Percentiles rank a stretch among this genome's conserved stretches.
Evolutionary conservation across 768 basidiomycete species (phyloP).

Genomic region (Suillus sp.): DNA sequence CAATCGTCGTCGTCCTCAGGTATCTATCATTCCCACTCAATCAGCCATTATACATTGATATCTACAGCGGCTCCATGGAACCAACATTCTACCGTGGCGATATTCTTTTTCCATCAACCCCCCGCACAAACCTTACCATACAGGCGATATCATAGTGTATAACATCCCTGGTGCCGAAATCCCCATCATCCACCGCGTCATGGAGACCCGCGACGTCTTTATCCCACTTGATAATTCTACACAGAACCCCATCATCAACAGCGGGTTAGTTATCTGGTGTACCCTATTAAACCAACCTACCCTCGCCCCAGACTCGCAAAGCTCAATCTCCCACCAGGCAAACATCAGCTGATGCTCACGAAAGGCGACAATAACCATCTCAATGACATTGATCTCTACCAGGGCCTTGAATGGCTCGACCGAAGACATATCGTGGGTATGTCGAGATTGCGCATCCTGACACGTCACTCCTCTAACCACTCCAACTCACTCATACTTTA

Average conservation of each 20-base stretch:
- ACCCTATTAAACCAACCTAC: too few relatives aligned
- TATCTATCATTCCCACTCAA: slow-evolving; percentile 33
- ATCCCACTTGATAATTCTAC: slow-evolving; percentile 36
- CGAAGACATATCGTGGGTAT: slow-evolving; percentile 81
- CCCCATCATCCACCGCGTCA: slow-evolving; percentile 93
- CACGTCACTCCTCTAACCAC: not conserved
- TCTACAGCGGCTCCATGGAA: slow-evolving; percentile 86
- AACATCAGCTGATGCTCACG: slow-evolving; percentile 77
- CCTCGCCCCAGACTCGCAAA: not conserved
- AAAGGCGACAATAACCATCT: slow-evolving; percentile 96
- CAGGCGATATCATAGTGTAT: slow-evolving; percentile 98
- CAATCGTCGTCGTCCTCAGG: slow-evolving; percentile 97
- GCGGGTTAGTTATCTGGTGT: slow-evolving; percentile 14
- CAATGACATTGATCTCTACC: slow-evolving; percentile 88
- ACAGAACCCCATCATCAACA: slow-evolving; percentile 19
- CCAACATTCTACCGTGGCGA: slow-evolving; percentile 97
- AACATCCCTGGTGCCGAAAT: slow-evolving; percentile 90
- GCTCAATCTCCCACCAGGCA: slow-evolving; percentile 30
- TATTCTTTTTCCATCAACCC: slow-evolving; percentile 91
- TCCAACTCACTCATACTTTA: slow-evolving; percentile 1
- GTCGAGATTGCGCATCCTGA: not conserved
- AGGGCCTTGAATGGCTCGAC: slow-evolving; percentile 86
- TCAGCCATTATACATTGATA: not conserved
- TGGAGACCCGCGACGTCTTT: slow-evolving; percentile 82
- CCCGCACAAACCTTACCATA: slow-evolving; percentile 65